These are phyloP conservation scores for Dryas integrifolia DNA, from an alignment of 331 rosid species.

Conservation along the genomic window DNA sequence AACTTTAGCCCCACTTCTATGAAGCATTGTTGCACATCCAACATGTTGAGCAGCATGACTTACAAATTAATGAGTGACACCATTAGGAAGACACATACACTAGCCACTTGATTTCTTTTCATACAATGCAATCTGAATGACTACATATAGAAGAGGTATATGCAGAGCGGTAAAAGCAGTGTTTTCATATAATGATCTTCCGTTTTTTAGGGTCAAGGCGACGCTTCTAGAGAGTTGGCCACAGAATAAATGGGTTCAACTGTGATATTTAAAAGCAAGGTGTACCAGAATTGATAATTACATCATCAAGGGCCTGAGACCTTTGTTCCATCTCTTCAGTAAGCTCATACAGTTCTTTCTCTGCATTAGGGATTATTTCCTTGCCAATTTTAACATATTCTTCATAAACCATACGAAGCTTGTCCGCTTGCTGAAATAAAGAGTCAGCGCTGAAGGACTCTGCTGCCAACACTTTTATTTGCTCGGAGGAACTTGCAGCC, in stretches of 20 bases:
- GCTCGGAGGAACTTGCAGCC: slow-evolving; percentile 79
- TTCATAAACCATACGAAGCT: slow-evolving; percentile 77
- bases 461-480: slow-evolving; percentile 63
- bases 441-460: slow-evolving; percentile 73
- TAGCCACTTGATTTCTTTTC: not conserved
- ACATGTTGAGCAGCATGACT: not conserved
- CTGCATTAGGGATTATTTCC: slow-evolving; percentile 72
- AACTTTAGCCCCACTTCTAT: no score
- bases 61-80: not conserved
- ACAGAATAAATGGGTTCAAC: not conserved
- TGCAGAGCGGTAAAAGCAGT: not conserved
- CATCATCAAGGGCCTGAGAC: slow-evolving; percentile 84
- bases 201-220: not conserved
- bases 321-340: slow-evolving; percentile 66
- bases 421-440: slow-evolving; percentile 85
- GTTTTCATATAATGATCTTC: not conserved
- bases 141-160: not conserved
- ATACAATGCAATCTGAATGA: not conserved
- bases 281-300: slow-evolving; percentile 37
- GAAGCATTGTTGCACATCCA: not conserved
- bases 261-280: slow-evolving; percentile 29
- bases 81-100: not conserved
- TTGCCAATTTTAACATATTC: slow-evolving; percentile 71
- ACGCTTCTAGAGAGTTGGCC: slow-evolving; percentile 6
- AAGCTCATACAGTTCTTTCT: slow-evolving; percentile 62